These are phyloP conservation scores for Salix suchowensis DNA, from an alignment of 345 rosid genomes.

Conservation along the genomic window DNA sequence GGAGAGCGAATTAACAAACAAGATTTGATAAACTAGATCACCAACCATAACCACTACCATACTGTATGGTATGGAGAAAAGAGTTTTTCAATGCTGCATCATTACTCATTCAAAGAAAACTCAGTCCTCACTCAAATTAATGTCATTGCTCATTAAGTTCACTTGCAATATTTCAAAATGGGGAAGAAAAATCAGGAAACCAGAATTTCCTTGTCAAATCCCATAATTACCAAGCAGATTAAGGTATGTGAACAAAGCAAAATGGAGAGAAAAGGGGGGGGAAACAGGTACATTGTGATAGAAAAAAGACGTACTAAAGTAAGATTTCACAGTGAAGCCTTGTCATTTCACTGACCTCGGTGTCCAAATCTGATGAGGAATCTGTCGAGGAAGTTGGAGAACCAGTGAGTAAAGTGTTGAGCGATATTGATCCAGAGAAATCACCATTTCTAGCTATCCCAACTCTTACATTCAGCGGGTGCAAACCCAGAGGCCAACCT, in stretches of 20 bases:
- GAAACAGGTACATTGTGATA: not conserved
- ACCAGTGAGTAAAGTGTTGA: slow-evolving; percentile 40
- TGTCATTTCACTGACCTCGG: slow-evolving; percentile 43
- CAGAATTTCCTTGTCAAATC: not conserved
- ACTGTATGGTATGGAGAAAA: not conserved
- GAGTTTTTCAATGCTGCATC: not conserved
- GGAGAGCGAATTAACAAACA: not conserved
- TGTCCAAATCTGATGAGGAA: slow-evolving; percentile 55
- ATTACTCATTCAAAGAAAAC: not conserved
- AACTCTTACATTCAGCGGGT: slow-evolving; percentile 37
- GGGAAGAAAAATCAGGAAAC: not conserved
- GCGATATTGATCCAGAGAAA: slow-evolving; percentile 37
- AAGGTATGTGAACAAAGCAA: slow-evolving; percentile 4
- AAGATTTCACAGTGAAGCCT: not conserved
- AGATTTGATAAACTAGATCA: too few relatives aligned
- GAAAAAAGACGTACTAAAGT: not conserved
- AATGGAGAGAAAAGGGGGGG: slow-evolving; percentile 1
- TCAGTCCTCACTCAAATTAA: not conserved
- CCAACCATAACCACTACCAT: too few relatives aligned
- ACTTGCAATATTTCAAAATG: not conserved
- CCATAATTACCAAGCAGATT: not conserved
- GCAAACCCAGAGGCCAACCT: slow-evolving; percentile 55
- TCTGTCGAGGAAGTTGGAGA: slow-evolving; percentile 41
- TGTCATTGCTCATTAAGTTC: not conserved
- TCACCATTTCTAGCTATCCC: slow-evolving; percentile 31